These are phyloP conservation scores for Amesomyces nigricolor DNA, from an alignment of 2,329 filamentous ascomycete species.

Conservation along the genomic window DNA sequence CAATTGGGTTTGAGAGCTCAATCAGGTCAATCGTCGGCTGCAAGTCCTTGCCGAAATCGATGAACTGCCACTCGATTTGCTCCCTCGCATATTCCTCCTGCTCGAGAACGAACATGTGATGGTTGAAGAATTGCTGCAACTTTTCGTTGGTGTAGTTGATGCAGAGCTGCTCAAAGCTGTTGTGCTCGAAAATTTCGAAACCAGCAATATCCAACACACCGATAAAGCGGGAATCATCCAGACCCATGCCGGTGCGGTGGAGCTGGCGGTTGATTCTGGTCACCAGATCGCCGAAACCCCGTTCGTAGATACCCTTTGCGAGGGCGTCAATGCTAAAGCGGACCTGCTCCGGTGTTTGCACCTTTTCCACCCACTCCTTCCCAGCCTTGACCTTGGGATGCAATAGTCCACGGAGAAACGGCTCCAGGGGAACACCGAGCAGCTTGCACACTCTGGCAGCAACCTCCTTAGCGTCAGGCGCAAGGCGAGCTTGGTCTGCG, in stretches of 20 bases:
- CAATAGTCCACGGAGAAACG: slow-evolving; percentile 81
- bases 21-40: slow-evolving; percentile 98
- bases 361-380: slow-evolving; percentile 97
- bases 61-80: slow-evolving; percentile 99
- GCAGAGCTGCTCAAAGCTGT: slow-evolving; percentile 97
- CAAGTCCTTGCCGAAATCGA: slow-evolving; percentile 94
- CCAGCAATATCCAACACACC: slow-evolving; percentile 98
- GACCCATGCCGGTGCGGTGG: slow-evolving; percentile 73
- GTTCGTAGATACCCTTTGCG: slow-evolving; percentile 95
- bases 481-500: slow-evolving; percentile 81
- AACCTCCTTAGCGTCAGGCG: slow-evolving; percentile 66
- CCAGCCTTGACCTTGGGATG: slow-evolving; percentile 94
- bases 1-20: slow-evolving; percentile 91
- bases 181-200: slow-evolving; percentile 97
- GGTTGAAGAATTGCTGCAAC: slow-evolving; percentile 98
- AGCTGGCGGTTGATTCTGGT: slow-evolving; percentile 86
- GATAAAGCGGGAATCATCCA: slow-evolving; percentile 91
- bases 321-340: slow-evolving; percentile 83
- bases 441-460: slow-evolving; percentile 76
- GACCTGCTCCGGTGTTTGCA: slow-evolving; percentile 95
- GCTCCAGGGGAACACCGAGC: slow-evolving; percentile 75
- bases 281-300: slow-evolving; percentile 89
- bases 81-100: slow-evolving; percentile 97
- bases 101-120: slow-evolving; percentile 99
- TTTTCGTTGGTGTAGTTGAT: slow-evolving; percentile 99